Percentiles rank a stretch among this genome's conserved stretches.
These are phyloP conservation scores for Tritrichomonas foetus DNA, from an alignment of 208 protist species.

Conservation along the genomic window DNA sequence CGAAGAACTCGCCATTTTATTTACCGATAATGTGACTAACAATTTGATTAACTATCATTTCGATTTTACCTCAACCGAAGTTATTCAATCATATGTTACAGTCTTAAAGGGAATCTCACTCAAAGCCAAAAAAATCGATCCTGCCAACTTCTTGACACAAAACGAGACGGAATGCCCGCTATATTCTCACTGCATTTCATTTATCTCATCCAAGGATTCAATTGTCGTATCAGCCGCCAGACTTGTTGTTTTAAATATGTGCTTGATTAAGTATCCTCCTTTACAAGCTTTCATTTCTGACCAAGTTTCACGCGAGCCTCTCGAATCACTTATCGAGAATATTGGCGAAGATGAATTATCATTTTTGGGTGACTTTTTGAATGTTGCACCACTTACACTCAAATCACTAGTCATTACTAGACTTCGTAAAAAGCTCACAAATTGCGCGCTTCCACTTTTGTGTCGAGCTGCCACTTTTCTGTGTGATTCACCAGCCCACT, in stretches of 20 bases:
- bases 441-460: not conserved
- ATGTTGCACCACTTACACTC: not conserved
- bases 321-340: not conserved
- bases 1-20: not conserved
- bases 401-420: not conserved
- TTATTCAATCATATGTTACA: constrained; percentile 1
- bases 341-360: not conserved
- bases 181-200: not conserved
- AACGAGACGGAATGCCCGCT: not conserved
- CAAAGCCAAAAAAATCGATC: constrained; percentile 2
- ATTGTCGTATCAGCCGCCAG: not conserved
- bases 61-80: not conserved
- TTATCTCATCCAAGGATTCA: not conserved
- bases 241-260: constrained; percentile 16
- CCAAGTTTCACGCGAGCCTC: not conserved
- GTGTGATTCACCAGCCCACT: not conserved
- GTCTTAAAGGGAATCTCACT: constrained; percentile 24
- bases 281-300: not conserved
- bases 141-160: not conserved
- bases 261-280: not conserved
- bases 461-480: not conserved
- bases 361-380: not conserved
- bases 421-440: not conserved
- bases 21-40: not conserved
- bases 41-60: not conserved